These are phyloP conservation scores for Colletotrichum melonis DNA, from an alignment of 2,329 filamentous ascomycete species.

Conservation along the genomic window DNA sequence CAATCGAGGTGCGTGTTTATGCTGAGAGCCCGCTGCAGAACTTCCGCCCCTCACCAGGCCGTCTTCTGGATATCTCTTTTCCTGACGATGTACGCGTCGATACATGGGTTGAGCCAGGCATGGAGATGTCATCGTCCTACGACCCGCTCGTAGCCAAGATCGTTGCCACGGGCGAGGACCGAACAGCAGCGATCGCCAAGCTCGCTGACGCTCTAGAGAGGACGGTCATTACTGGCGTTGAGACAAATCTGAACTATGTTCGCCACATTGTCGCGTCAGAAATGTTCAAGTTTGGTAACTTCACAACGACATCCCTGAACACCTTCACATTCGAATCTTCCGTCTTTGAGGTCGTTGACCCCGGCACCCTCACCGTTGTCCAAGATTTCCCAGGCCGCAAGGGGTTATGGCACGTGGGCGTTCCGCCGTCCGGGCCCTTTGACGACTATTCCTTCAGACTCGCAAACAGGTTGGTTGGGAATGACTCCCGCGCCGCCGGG, in stretches of 20 bases:
- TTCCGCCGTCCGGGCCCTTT: constrained; percentile 55
- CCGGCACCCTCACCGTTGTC: constrained; percentile 49
- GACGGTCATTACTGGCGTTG: constrained; percentile 44
- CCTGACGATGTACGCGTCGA: constrained; percentile 73
- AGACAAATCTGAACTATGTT: constrained; percentile 50
- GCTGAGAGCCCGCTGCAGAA: constrained; percentile 74
- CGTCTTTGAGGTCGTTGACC: constrained; percentile 49
- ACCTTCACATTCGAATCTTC: constrained; percentile 41
- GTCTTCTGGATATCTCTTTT: constrained; percentile 70
- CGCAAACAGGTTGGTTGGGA: constrained; percentile 50
- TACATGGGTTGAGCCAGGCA: constrained; percentile 76
- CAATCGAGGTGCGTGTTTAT: constrained; percentile 79
- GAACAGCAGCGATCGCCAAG: constrained; percentile 72
- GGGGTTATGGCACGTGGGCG: constrained; percentile 51
- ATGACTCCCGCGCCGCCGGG: constrained; percentile 42
- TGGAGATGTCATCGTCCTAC: constrained; percentile 79
- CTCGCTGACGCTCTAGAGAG: constrained; percentile 70
- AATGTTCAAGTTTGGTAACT: constrained; percentile 43
- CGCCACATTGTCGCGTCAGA: constrained; percentile 42
- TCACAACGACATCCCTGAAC: constrained; percentile 49
- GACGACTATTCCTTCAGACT: constrained; percentile 49
- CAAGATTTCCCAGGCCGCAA: constrained; percentile 54
- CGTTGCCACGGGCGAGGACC: constrained; percentile 71
- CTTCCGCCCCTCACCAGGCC: constrained; percentile 76
- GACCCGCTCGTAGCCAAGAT: constrained; percentile 83